Evolutionary conservation across 805 yeast species (phyloP).

Genomic region (Clavispora fructus): DNA sequence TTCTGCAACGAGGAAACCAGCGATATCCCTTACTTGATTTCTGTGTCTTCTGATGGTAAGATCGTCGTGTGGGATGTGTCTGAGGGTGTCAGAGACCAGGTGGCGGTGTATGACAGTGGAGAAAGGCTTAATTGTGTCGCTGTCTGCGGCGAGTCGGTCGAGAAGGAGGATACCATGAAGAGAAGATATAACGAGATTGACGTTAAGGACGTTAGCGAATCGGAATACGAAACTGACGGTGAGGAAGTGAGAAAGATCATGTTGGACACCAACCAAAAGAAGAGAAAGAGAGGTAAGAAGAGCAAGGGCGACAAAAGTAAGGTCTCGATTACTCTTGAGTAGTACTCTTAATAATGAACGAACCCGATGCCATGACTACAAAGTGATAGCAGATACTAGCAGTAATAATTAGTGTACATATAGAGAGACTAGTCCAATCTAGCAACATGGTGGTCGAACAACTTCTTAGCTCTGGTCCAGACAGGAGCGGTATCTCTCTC

Average conservation of each 20-base stretch:
- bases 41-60: conserved; percentile 90
- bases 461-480: conserved; percentile 83
- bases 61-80: conserved; percentile 80
- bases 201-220: conserved; percentile 43
- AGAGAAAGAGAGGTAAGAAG: conserved; percentile 31
- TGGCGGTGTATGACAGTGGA: conserved; percentile 86
- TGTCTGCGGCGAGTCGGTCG: conserved; percentile 71
- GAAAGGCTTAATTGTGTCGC: conserved; percentile 87
- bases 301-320: conserved; percentile 16
- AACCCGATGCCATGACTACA: background rate
- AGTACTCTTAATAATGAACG: conserved; percentile 5
- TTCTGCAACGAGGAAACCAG: conserved; percentile 36
- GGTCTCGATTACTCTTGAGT: conserved; percentile 54
- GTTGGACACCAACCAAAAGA: conserved; percentile 44
- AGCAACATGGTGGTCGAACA: conserved; percentile 80
- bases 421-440: conserved; percentile 40
- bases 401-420: background rate
- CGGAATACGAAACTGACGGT: conserved; percentile 74
- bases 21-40: conserved; percentile 49
- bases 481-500: conserved; percentile 79
- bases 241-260: conserved; percentile 57
- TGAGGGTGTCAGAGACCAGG: conserved; percentile 58
- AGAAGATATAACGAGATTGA: conserved; percentile 40
- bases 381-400: too few relatives aligned
- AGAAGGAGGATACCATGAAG: conserved; percentile 66